Evolutionary conservation across 1,139 yeast species (phyloP).

Genomic region (Suhomyces anneliseae): DNA sequence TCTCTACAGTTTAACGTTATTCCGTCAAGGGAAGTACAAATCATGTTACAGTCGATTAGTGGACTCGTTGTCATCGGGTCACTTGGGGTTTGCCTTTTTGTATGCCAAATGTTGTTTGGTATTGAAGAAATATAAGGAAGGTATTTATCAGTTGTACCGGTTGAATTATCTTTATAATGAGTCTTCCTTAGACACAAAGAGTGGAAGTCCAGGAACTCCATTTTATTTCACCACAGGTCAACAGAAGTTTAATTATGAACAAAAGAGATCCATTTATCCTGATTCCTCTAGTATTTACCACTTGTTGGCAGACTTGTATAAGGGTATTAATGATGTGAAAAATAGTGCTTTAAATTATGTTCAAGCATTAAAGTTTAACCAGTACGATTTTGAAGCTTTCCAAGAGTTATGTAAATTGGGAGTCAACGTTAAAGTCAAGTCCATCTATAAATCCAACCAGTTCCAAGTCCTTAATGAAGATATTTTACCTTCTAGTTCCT

Average conservation of each 20-base stretch:
- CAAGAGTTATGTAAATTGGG: slow-evolving; percentile 75
- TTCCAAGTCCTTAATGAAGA: slow-evolving; percentile 11
- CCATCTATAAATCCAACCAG: slow-evolving; percentile 48
- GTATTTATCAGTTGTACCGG: slow-evolving; percentile 54
- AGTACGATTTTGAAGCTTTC: slow-evolving; percentile 84
- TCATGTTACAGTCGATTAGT: slow-evolving; percentile 57
- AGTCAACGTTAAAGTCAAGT: slow-evolving; percentile 60
- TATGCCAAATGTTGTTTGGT: slow-evolving; percentile 66
- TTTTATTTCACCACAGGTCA: slow-evolving; percentile 24
- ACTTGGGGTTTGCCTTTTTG: slow-evolving; percentile 70
- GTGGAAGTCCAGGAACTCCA: slow-evolving; percentile 8
- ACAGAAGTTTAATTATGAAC: slow-evolving; percentile 37
- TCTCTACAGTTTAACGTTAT: slow-evolving; percentile 63
- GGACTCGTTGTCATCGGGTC: slow-evolving; percentile 34
- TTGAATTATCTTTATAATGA: slow-evolving; percentile 39
- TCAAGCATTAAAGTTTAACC: slow-evolving; percentile 68
- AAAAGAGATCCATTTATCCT: slow-evolving; percentile 46
- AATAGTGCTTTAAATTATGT: slow-evolving; percentile 69
- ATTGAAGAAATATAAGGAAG: slow-evolving; percentile 59
- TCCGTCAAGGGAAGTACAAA: slow-evolving; percentile 54
- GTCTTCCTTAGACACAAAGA: slow-evolving; percentile 16
- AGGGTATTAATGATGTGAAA: slow-evolving; percentile 50
- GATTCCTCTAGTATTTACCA: slow-evolving; percentile 66
- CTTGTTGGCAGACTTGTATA: slow-evolving; percentile 70
- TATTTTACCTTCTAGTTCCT: slow-evolving; percentile 10